phyloP scores from a whole-genome alignment of 2,329 filamentous ascomycete genomes.

The Fusarium sp. region DNA sequence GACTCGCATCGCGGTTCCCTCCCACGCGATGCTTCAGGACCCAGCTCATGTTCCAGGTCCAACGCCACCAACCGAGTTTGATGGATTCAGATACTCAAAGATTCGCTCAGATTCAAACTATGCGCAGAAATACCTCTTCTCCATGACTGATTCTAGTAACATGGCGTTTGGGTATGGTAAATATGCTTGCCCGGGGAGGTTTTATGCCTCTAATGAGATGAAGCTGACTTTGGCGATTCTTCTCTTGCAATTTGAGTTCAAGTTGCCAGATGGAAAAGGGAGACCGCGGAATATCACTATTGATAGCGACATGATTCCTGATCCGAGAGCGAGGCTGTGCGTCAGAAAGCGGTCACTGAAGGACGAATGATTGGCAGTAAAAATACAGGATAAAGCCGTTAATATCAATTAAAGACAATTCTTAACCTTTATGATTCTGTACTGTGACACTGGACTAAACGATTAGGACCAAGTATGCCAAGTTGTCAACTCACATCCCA shows the following conservation, averaged over 20 bases:
- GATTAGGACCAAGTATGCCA: too few species aligned
- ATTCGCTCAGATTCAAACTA: background rate
- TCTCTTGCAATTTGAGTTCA: background rate
- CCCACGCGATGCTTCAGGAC: background rate
- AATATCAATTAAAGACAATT: too few species aligned
- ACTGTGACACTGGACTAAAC: too few species aligned
- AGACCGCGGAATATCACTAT: background rate
- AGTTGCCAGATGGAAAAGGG: background rate
- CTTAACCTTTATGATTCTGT: too few species aligned
- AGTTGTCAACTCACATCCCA: too few species aligned
- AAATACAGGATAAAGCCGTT: too few species aligned
- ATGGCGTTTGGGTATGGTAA: background rate
- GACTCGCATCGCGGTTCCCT: background rate
- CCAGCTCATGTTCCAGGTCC: background rate
- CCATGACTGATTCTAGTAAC: background rate
- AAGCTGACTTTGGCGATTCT: background rate
- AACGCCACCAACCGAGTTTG: background rate
- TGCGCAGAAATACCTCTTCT: background rate
- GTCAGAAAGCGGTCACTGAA: background rate
- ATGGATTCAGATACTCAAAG: background rate
- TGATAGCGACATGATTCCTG: background rate
- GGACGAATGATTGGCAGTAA: background rate
- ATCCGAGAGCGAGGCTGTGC: background rate
- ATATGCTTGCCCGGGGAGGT: background rate
- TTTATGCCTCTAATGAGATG: background rate